Percentiles rank a stretch among this genome's conserved stretches.
Evolutionary conservation across 352 stramenopile species (phyloP).

Genomic region (Phytopythium sindhum): DNA sequence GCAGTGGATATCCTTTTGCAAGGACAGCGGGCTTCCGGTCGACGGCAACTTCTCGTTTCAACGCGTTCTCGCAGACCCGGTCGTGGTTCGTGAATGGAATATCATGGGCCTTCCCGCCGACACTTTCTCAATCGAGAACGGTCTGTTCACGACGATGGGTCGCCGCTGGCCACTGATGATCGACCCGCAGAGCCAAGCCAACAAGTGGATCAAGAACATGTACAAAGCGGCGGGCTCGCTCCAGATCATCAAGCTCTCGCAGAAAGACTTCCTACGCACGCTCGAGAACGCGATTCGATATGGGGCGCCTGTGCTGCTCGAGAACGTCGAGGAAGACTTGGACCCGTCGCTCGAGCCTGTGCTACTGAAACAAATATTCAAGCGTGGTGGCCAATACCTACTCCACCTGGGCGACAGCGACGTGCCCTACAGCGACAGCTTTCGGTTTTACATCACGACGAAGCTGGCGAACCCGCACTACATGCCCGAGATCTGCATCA

Average conservation of each 20-base stretch:
- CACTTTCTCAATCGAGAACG: constrained; percentile 93
- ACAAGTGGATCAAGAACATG: constrained; percentile 94
- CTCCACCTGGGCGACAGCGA: constrained; percentile 91
- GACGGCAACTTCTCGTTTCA: constrained; percentile 85
- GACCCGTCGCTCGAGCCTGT: constrained; percentile 92
- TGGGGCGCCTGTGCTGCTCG: constrained; percentile 87
- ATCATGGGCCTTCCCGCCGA: constrained; percentile 91
- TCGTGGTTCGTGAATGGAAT: constrained; percentile 90
- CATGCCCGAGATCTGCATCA: constrained; percentile 94
- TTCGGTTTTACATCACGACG: constrained; percentile 93
- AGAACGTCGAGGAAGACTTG: constrained; percentile 93
- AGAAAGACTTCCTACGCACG: constrained; percentile 91
- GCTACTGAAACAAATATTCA: constrained; percentile 93
- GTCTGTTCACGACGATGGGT: constrained; percentile 89
- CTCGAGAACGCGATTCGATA: constrained; percentile 92
- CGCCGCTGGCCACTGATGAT: constrained; percentile 93
- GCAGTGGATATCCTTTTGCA: constrained; percentile 85
- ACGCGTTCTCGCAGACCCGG: constrained; percentile 76
- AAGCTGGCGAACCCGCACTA: constrained; percentile 94
- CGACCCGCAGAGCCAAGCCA: constrained; percentile 92
- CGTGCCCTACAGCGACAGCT: constrained; percentile 91
- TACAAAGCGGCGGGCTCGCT: constrained; percentile 73
- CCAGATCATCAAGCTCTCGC: constrained; percentile 92
- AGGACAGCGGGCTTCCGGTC: constrained; percentile 76
- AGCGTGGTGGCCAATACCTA: constrained; percentile 85